Evolutionary conservation across 768 basidiomycete species (phyloP).

Genomic region (Russula sp.): DNA sequence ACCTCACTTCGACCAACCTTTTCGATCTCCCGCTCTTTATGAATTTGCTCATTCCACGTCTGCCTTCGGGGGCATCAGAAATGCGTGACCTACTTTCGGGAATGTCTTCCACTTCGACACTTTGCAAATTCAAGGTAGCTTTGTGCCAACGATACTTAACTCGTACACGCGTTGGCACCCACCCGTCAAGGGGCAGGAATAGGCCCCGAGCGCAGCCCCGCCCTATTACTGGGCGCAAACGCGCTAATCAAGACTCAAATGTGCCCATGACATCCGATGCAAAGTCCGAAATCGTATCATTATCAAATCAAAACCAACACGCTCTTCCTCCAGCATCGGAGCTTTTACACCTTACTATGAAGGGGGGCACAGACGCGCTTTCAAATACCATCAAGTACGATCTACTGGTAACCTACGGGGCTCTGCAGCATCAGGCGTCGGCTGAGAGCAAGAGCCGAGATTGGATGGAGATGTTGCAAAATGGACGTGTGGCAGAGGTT

Average conservation of each 20-base stretch:
- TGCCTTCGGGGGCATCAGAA: conserved; percentile 25
- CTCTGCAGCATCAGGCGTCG: conserved; percentile 25
- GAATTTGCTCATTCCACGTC: conserved; percentile 28
- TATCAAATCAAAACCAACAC: conserved; percentile 7
- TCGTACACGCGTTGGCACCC: conserved; percentile 1
- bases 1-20: conserved; percentile 31
- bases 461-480: conserved; percentile 22
- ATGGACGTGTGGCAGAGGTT: conserved; percentile 17
- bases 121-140: conserved; percentile 29
- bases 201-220: conserved; percentile 28
- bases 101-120: conserved; percentile 26
- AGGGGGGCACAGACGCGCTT: neutral
- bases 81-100: conserved; percentile 26
- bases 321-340: conserved; percentile 21
- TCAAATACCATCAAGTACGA: conserved; percentile 25
- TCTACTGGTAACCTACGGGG: conserved; percentile 28
- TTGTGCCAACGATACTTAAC: conserved; percentile 29
- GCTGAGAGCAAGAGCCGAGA: conserved; percentile 14
- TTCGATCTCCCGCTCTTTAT: conserved; percentile 32
- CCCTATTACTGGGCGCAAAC: conserved; percentile 22
- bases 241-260: neutral
- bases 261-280: neutral
- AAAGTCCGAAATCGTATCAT: neutral
- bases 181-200: conserved; percentile 16
- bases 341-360: conserved; percentile 19